Conservation (phyloP, 1,284 basidiomycete genomes). For the Cystobasidiaceae sp. region DNA sequence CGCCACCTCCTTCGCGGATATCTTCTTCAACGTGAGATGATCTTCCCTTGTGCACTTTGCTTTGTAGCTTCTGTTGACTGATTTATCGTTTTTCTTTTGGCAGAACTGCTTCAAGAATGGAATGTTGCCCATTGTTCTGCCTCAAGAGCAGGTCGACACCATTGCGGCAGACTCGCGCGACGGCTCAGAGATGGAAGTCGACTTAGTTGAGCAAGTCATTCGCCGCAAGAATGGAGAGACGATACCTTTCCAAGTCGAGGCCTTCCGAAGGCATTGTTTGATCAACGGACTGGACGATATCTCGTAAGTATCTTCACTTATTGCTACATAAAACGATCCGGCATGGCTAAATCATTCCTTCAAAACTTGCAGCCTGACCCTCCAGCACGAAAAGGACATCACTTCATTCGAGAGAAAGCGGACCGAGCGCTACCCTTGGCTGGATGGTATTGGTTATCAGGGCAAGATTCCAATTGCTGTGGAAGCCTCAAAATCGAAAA, state of each 20-base stretch:
- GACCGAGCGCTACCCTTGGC: conserved; percentile 78
- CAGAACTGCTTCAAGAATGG: conserved; percentile 54
- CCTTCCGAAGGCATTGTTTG: conserved; percentile 85
- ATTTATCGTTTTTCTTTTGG: neutral
- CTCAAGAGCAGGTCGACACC: conserved; percentile 67
- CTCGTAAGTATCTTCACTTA: neutral
- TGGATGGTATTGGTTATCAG: conserved; percentile 59
- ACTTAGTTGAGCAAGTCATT: conserved; percentile 81
- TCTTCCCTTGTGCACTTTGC: neutral
- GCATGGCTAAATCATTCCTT: conserved; percentile 50
- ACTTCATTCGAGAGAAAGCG: conserved; percentile 69
- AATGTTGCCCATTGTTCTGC: conserved; percentile 77
- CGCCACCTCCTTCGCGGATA: conserved; percentile 90
- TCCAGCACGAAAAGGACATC: conserved; percentile 68
- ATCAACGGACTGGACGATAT: conserved; percentile 93
- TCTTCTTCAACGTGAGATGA: conserved; percentile 59
- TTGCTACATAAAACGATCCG: neutral
- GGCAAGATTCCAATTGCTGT: conserved; percentile 30
- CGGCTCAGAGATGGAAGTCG: conserved; percentile 76
- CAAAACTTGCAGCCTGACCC: conserved; percentile 88
- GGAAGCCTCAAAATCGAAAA: conserved; percentile 13
- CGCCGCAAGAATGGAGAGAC: conserved; percentile 68
- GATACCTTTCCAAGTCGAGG: conserved; percentile 71
- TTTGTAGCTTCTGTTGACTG: no score
- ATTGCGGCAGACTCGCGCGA: conserved; percentile 75